Conservation (phyloP, 169 alveolate genomes). For the Cryptosporidium viatorum region DNA sequence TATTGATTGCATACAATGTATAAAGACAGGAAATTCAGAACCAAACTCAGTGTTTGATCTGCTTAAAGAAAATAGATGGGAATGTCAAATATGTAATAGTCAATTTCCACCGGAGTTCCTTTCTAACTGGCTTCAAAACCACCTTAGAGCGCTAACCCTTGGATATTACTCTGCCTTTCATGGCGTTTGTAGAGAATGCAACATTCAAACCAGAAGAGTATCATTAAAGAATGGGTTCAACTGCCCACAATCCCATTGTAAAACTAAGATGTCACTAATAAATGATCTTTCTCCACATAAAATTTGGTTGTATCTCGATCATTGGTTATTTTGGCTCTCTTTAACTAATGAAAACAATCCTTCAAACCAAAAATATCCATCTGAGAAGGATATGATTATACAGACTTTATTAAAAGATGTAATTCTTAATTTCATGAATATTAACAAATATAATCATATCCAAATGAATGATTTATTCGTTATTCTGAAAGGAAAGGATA, state of each 20-base stretch:
- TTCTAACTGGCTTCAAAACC: conserved; percentile 63
- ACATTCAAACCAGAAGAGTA: conserved; percentile 77
- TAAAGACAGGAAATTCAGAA: conserved; percentile 7
- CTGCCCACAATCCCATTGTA: conserved; percentile 79
- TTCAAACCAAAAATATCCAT: neutral
- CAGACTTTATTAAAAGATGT: conserved; percentile 13
- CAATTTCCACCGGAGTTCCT: conserved; percentile 41
- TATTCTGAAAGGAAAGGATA: neutral
- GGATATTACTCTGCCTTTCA: conserved; percentile 58
- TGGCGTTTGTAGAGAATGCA: conserved; percentile 61
- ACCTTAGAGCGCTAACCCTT: conserved; percentile 54
- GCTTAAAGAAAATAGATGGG: conserved; percentile 54
- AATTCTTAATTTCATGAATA: conserved; percentile 50
- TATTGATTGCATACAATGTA: conserved; percentile 26
- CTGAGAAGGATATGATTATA: neutral
- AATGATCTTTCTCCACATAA: conserved; percentile 57
- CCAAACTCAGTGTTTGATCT: neutral
- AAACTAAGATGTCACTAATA: conserved; percentile 41
- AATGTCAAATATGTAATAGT: conserved; percentile 12
- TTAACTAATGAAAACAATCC: neutral
- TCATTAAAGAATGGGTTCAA: conserved; percentile 70
- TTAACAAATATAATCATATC: conserved; percentile 53
- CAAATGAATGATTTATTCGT: conserved; percentile 28
- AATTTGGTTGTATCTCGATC: conserved; percentile 63
- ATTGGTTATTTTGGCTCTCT: conserved; percentile 69